Base-by-base conservation (phyloP, 2,329 filamentous ascomycete species). In the Penicillium brasilianum region DNA sequence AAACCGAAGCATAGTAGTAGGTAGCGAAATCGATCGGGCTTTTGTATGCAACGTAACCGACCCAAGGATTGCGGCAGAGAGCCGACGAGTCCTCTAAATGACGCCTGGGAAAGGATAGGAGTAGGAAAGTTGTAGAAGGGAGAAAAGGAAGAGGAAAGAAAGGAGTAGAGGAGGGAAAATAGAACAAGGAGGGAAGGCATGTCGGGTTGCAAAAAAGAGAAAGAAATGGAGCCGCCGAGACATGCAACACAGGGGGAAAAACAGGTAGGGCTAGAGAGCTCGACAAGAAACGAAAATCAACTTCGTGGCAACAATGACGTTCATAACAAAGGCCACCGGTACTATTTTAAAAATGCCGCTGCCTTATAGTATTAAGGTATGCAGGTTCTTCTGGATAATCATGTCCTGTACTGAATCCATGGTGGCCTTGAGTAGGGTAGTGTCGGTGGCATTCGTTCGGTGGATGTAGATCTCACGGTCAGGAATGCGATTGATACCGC, bases 321-420 rank as follows among this genome's bases (percentile, higher is more conserved):
- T 68, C 63, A 66, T 69, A 54, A 63, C 60, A 57, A 61, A 62
- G 59, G 60, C 62, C 59, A 64, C 60, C 50, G 59, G 51, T 44
- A 51, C 51, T 62, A 9, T 44, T 20, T 25, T 20, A n/a, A 39
- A 46, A 65, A 60, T 46, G 39, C 50, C 50, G 48, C 59, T 60
- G 50, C 59, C 69, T 71, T 71, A 91, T 78, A 91, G 81, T 72
- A 93, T 91, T 71, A 93, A 81, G 78, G 90, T 89, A 79, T 92
- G 91, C 58, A 93, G 83, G 75, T 93, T 93, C 74, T 89, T 89
- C 78, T 93, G 90, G 71, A 93, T 92, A 71, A 93, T 91, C 88
- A 92, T 94, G 76, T 94, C 91, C 78, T 94, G 90, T 58, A 94
- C 91, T 11, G 90, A 92, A 65, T 86, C 85, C 91, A 94, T 94